Percentiles rank a stretch among this genome's conserved stretches.
Evolutionary conservation across 495 filamentous ascomycete species (phyloP).

Genomic region (Hyaloscypha finlandica): DNA sequence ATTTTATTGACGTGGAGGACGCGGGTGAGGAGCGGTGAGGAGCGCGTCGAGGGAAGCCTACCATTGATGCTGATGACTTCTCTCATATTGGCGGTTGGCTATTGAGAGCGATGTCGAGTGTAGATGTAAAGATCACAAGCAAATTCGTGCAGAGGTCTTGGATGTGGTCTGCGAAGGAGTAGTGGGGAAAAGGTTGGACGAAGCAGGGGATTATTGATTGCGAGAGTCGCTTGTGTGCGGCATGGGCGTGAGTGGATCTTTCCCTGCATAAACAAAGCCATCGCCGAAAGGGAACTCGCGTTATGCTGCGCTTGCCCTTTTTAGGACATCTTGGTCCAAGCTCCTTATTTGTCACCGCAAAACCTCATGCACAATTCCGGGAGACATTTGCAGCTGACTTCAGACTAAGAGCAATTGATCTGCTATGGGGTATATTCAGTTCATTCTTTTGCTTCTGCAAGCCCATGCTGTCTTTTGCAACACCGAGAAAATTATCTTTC

Average conservation of each 20-base stretch:
- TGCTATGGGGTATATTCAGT: constrained; percentile 9
- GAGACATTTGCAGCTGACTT: neutral
- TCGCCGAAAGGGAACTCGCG: constrained; percentile 11
- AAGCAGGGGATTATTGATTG: constrained; percentile 35
- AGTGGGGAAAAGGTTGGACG: constrained; percentile 31
- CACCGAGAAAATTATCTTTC: constrained; percentile 89
- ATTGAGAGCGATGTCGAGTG: constrained; percentile 24
- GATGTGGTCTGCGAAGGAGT: constrained; percentile 33
- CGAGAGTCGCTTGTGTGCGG: constrained; percentile 27
- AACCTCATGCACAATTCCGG: neutral
- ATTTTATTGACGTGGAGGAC: constrained; percentile 24
- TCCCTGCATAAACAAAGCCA: constrained; percentile 27
- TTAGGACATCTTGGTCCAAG: constrained; percentile 14
- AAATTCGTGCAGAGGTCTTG: constrained; percentile 32
- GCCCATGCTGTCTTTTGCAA: constrained; percentile 37
- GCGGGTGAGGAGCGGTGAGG: constrained; percentile 32
- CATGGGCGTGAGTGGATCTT: constrained; percentile 32
- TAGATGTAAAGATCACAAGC: constrained; percentile 25
- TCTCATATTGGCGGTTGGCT: constrained; percentile 73
- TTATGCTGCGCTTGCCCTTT: constrained; percentile 15
- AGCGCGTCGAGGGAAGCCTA: constrained; percentile 52
- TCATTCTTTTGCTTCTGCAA: constrained; percentile 48
- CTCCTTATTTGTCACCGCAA: constrained; percentile 10
- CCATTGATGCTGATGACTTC: constrained; percentile 99
- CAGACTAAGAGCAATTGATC: neutral